phyloP scores from a whole-genome alignment of 1,284 basidiomycete species.

The Trichosporon asahii region DNA sequence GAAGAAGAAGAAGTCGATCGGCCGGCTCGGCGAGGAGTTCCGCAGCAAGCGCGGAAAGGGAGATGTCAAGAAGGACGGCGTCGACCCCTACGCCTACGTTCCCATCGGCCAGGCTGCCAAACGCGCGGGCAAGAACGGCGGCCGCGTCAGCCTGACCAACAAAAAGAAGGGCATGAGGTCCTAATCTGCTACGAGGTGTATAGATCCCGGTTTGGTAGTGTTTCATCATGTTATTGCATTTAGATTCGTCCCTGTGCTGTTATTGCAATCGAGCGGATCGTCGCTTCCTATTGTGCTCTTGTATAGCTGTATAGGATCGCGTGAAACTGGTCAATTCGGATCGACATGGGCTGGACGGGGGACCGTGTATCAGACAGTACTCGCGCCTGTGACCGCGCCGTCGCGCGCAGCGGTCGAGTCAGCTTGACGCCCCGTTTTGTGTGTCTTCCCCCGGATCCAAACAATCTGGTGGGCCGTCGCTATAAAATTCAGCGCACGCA shows the following conservation, averaged over 20 bases:
- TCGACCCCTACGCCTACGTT: constrained; percentile 90
- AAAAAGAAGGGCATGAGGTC: constrained; percentile 51
- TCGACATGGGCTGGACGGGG: background rate
- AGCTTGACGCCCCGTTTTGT: background rate
- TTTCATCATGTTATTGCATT: constrained; percentile 10
- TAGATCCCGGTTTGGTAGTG: constrained; percentile 7
- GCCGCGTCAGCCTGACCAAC: constrained; percentile 47
- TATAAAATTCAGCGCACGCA: background rate
- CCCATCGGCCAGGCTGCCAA: constrained; percentile 71
- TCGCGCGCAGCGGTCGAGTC: background rate
- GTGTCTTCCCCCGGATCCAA: background rate
- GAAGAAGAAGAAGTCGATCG: constrained; percentile 52
- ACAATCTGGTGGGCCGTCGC: background rate
- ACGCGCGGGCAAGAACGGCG: constrained; percentile 29
- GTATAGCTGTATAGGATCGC: background rate
- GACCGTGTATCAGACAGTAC: background rate
- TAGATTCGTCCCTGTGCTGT: background rate
- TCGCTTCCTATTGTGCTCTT: background rate
- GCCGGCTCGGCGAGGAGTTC: constrained; percentile 77
- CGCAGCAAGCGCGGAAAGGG: constrained; percentile 75
- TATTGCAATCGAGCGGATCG: background rate
- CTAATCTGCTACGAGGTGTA: constrained; percentile 10
- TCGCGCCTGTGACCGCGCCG: background rate
- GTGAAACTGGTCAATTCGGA: background rate
- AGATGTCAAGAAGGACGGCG: constrained; percentile 78